phyloP scores from a whole-genome alignment of 2,329 filamentous ascomycete species.

The Hymenoscyphus occultus region DNA sequence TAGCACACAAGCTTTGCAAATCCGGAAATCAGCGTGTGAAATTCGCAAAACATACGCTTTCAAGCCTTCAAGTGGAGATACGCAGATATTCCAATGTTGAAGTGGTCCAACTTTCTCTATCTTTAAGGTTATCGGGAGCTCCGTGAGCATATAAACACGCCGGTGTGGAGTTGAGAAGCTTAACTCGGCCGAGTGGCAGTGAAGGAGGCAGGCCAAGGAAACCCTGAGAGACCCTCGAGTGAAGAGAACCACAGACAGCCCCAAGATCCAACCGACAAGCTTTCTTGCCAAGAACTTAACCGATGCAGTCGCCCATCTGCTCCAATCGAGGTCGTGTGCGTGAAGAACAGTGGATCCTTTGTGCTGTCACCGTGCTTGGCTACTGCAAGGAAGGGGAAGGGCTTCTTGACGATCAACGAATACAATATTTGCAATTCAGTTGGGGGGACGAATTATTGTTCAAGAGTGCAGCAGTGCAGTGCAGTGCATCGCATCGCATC shows the following conservation, averaged over 20 bases:
- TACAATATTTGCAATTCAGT: no score
- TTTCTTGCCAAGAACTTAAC: constrained; percentile 6
- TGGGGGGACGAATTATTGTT: not conserved
- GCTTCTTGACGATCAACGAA: no score
- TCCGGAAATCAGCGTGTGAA: not conserved
- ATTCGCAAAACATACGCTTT: not conserved
- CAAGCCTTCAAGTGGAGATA: not conserved
- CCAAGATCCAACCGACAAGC: constrained; percentile 4
- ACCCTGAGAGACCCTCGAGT: not conserved
- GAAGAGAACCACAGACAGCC: not conserved
- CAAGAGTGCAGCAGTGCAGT: no score
- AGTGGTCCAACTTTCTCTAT: not conserved
- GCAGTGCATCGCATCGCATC: not conserved
- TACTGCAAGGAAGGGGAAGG: no score
- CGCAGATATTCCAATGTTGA: not conserved
- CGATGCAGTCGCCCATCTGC: not conserved
- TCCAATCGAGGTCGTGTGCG: not conserved
- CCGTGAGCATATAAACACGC: not conserved
- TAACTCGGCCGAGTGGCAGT: not conserved
- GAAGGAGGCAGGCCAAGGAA: not conserved
- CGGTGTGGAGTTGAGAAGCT: not conserved
- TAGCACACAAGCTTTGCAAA: not conserved
- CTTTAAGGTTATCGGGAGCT: not conserved
- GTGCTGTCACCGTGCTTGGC: no score
- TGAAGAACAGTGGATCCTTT: no score